Evolutionary conservation across 306 rosid genomes (phyloP), one percentile per base, ranked within the genome.

Genomic region (Castanospermum australe): DNA sequence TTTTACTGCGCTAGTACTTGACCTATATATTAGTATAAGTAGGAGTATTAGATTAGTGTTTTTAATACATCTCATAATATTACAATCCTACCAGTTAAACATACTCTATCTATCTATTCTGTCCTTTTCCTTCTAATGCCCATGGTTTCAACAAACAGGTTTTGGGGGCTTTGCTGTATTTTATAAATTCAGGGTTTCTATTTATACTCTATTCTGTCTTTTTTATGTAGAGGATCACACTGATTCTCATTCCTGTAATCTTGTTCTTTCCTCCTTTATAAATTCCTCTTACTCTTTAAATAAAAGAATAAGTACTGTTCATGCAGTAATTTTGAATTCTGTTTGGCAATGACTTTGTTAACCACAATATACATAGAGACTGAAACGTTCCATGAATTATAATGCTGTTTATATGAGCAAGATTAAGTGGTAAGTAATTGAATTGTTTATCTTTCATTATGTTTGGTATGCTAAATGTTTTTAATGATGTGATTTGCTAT

Each of bases 271-370:
- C 54, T 38, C 51, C 65, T 35, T 14, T 72, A 36, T 36, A 55
- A 38, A 20, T 56, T 73, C 33, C 5, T 39, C 52, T 55, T 55
- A 21, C 39, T 73, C 68, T 25, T 14, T 14, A 22, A 22, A 41
- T 5, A n/a, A 57, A 24, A 39, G 17, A 65, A 8, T 10, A 14
- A 41, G 6, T 59, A 4, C 22, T 74, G 44, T 44, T 10, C 8
- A 66, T 67, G 67, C 51, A 30, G 36, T 67, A 28, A 57, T 35
- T 39, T 6, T 36, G 18, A 77, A 21, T 54, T 55, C 51, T 68
- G 70, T 20, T 67, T 18, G 70, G 76, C 47, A 30, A 42, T 68
- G 70, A 45, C 64, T 33, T 59, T 44, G 83, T 45, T 69, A 12
- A 48, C 56, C 22, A 17, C 48, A 61, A 50, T 12, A 47, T 62